These are phyloP conservation scores for Grosmannia huntii DNA, from an alignment of 2,329 filamentous ascomycete species.

Conservation along the genomic window DNA sequence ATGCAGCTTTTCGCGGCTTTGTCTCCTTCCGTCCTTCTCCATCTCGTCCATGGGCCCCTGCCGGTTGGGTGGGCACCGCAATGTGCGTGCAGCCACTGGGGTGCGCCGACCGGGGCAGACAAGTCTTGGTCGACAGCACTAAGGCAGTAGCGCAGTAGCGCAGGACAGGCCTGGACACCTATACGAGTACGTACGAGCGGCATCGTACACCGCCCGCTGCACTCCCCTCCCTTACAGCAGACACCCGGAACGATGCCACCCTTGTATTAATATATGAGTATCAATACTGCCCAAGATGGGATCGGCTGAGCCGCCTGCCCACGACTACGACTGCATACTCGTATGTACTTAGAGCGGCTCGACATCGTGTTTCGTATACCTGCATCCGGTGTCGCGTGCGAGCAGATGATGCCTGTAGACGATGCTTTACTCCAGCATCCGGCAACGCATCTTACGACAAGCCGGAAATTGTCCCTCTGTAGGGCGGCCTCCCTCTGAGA, in stretches of 20 bases:
- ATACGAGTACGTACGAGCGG: not conserved
- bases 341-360: not conserved
- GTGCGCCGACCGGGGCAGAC: constrained; percentile 1
- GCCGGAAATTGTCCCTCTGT: too few relatives aligned
- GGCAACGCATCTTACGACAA: not conserved
- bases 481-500: too few relatives aligned
- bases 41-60: not conserved
- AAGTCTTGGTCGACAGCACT: constrained; percentile 5
- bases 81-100: constrained; percentile 7
- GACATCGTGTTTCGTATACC: not conserved
- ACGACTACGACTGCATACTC: not conserved
- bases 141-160: constrained; percentile 9
- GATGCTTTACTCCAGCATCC: not conserved
- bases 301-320: not conserved
- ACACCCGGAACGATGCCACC: not conserved
- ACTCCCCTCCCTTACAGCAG: not conserved
- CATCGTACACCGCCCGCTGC: not conserved
- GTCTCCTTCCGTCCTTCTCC: not conserved
- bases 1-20: not conserved
- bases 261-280: not conserved
- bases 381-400: too few relatives aligned
- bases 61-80: not conserved
- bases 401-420: too few relatives aligned
- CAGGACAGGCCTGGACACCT: not conserved
- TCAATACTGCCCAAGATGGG: not conserved